A percentile compares a stretch with the other conserved stretches of the same genome.
Conservation (phyloP, 495 filamentous ascomycete genomes). For the Chaetomium cochliodes region DNA sequence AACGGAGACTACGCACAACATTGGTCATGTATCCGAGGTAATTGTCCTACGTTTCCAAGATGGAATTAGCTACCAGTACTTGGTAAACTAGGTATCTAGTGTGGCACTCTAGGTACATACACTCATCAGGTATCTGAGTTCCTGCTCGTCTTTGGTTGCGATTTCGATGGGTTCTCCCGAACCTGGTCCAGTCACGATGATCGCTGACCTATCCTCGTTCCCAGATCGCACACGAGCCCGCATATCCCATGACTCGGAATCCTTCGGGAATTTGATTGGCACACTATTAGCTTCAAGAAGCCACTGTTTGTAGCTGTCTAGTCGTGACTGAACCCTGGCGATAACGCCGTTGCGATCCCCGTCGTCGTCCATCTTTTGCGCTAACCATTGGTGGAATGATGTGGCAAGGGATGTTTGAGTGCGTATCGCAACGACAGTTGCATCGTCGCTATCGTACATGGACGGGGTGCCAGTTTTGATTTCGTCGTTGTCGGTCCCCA, state of each 20-base stretch:
- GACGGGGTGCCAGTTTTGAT: not conserved
- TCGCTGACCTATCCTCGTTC: not conserved
- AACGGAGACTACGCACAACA: constrained; percentile 7
- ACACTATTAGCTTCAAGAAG: not conserved
- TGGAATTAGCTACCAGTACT: not conserved
- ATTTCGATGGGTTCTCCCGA: constrained; percentile 10
- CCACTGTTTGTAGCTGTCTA: constrained; percentile 16
- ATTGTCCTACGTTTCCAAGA: constrained; percentile 12
- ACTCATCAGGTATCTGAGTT: constrained; percentile 12
- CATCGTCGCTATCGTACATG: not conserved
- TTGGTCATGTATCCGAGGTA: constrained; percentile 28
- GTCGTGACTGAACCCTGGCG: not conserved
- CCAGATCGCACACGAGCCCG: not conserved
- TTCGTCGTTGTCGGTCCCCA: not conserved
- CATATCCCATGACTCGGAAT: constrained; percentile 4
- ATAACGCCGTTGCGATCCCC: constrained; percentile 14
- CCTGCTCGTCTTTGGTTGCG: constrained; percentile 12
- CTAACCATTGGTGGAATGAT: constrained; percentile 22
- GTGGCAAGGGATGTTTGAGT: constrained; percentile 19
- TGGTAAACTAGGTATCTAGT: not conserved
- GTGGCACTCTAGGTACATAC: constrained; percentile 8
- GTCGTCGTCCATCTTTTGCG: not conserved
- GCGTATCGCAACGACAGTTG: not conserved
- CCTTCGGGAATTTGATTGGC: not conserved
- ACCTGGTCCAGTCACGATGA: constrained; percentile 12